Percentiles rank a stretch among this genome's conserved stretches.
phyloP scores from a whole-genome alignment of 139 green algal species.

The Ulvella scutata region DNA sequence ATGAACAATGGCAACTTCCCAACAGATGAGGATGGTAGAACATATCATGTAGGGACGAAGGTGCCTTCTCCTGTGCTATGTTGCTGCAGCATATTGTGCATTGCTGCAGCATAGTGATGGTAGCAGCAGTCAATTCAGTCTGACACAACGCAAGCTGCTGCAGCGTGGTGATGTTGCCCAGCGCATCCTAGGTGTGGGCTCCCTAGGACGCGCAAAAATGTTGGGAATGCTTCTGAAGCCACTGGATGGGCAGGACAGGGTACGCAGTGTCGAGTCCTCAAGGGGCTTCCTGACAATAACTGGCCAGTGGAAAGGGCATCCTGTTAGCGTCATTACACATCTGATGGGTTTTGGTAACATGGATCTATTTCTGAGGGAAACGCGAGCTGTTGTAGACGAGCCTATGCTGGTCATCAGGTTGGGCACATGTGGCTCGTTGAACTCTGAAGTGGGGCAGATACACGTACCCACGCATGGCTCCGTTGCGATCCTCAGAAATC shows the following conservation, averaged over 20 bases:
- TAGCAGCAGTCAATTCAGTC: neutral
- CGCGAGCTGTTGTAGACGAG: constrained; percentile 32
- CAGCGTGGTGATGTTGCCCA: constrained; percentile 49
- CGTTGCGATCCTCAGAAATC: too few relatives aligned
- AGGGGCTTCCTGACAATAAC: constrained; percentile 60
- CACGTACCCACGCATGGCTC: constrained; percentile 35
- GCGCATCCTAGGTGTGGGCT: constrained; percentile 52
- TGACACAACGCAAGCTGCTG: neutral
- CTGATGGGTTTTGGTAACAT: constrained; percentile 64
- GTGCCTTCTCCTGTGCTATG: too few relatives aligned
- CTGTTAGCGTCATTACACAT: constrained; percentile 48
- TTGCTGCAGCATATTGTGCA: too few relatives aligned
- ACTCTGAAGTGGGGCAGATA: constrained; percentile 39
- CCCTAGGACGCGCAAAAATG: constrained; percentile 32
- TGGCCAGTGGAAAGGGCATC: constrained; percentile 20
- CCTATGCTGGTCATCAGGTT: constrained; percentile 47
- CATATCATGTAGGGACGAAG: constrained; percentile 54
- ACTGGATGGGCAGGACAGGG: too few relatives aligned
- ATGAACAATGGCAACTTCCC: constrained; percentile 58
- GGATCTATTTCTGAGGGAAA: constrained; percentile 43
- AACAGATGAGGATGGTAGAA: constrained; percentile 40
- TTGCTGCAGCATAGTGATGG: neutral
- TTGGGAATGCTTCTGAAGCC: constrained; percentile 35
- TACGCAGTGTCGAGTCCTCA: too few relatives aligned
- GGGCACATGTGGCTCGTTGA: constrained; percentile 54